These are phyloP conservation scores for Phytopythium oedochilum DNA, from an alignment of 352 stramenopile genomes.

Conservation along the genomic window DNA sequence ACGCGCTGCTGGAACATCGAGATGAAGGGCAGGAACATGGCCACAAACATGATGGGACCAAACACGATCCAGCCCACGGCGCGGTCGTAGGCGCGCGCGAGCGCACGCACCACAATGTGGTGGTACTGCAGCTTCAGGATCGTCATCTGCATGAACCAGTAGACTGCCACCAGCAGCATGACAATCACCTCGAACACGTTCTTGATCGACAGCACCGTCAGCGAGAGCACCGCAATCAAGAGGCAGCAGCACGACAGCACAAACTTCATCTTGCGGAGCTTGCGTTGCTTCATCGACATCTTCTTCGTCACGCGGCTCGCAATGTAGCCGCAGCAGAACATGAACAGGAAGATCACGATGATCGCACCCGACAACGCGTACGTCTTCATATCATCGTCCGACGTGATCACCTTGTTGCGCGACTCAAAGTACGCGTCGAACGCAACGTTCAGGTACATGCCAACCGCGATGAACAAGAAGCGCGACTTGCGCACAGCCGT, in stretches of 20 bases:
- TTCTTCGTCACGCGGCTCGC: constrained; percentile 86
- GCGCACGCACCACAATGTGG: constrained; percentile 77
- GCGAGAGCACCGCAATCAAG: constrained; percentile 54
- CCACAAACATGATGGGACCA: constrained; percentile 83
- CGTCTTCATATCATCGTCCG: constrained; percentile 42
- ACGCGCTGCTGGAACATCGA: constrained; percentile 85
- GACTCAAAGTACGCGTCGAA: constrained; percentile 78
- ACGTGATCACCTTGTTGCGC: constrained; percentile 52
- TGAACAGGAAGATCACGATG: constrained; percentile 61
- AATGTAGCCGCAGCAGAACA: constrained; percentile 83
- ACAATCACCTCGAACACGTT: constrained; percentile 76
- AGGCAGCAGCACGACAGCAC: constrained; percentile 67
- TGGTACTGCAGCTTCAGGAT: constrained; percentile 80
- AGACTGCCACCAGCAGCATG: constrained; percentile 63
- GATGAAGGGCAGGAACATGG: constrained; percentile 89
- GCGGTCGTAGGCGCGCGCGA: constrained; percentile 71
- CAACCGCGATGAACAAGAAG: constrained; percentile 66
- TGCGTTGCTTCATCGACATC: constrained; percentile 88
- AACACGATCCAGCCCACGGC: constrained; percentile 87
- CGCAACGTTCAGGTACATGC: constrained; percentile 78
- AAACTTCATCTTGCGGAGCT: constrained; percentile 88
- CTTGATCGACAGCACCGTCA: constrained; percentile 61
- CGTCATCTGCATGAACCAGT: constrained; percentile 85
- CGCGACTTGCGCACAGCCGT: constrained; percentile 75
- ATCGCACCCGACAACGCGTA: constrained; percentile 62